Base-by-base conservation (phyloP, 352 stramenopile genomes). In the Pythium volutum region DNA sequence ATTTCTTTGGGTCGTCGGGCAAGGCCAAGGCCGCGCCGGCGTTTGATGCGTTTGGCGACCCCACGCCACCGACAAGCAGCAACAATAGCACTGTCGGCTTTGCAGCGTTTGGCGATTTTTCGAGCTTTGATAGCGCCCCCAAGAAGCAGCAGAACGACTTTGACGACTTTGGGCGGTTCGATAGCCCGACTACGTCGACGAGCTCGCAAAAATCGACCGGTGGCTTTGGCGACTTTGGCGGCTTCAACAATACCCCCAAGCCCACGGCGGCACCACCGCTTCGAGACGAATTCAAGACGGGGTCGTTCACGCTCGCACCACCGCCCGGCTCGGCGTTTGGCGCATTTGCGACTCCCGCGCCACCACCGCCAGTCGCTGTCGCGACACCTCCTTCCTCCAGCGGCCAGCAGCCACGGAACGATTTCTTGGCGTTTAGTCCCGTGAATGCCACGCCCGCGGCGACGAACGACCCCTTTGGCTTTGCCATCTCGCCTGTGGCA, bases 81-180 rank as follows among this genome's bases (percentile, higher is more conserved):
- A 71, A 73, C 15, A 71, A 43, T 15, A 43, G 36, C 36, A 43
- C 36, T 10, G 36, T 61, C 25, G 74, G 68, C 2, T 91, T 93
- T 53, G 78, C 71, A 5, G 53, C 63, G 15, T 90, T 90, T 64
- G 81, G 78, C 22, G 87, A 96, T 42, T 96, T 96, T 55, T 88
- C 83, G 9, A 76, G 70, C 47, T 95, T 95, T 60, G 70, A 68
- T 15, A 50, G 16, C 4, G 58, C 82, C 33, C 67, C 70, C 43
- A 75, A 71, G 38, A 73, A 70, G 48, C 68, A 75, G 31, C 52
- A 66, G 6, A 70, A 67, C 18, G 64, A 69, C 18, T 76, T 78
- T 27, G 64, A 59, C 7, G 74, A 72, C n/a, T 85, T 85, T 43
- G 73, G 60, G 10, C 38, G 58, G 9, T 78, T 75, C 46, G 66